A percentile compares a stretch with the other conserved stretches of the same genome.
phyloP scores from a whole-genome alignment of 106 monocot species.

The Triglochin maritima region DNA sequence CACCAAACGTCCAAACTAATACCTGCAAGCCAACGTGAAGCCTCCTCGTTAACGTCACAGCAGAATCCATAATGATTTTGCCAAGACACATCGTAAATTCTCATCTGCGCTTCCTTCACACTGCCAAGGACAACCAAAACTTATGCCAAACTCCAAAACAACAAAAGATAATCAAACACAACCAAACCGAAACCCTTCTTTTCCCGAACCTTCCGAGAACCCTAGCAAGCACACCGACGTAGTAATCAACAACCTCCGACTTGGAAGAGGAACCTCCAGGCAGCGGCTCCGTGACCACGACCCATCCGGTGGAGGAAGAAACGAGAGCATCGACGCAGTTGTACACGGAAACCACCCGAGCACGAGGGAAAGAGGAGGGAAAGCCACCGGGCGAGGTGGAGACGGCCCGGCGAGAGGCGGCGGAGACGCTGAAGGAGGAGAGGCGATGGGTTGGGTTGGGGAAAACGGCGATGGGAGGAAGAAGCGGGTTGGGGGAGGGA shows the following conservation, averaged over 20 bases:
- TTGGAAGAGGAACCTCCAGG: conserved; percentile 19
- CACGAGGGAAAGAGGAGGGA: background rate
- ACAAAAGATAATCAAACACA: background rate
- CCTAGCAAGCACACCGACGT: conserved; percentile 42
- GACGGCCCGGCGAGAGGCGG: background rate
- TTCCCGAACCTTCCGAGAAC: conserved; percentile 44
- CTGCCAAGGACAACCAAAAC: conserved; percentile 21
- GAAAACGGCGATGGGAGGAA: background rate
- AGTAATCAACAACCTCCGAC: conserved; percentile 53
- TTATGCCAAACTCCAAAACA: background rate
- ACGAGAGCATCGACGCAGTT: background rate
- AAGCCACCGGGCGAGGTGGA: background rate
- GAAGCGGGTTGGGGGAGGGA: background rate
- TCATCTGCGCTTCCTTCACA: conserved; percentile 70
- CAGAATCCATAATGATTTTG: conserved; percentile 40
- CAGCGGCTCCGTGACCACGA: conserved; percentile 38
- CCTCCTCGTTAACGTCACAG: conserved; percentile 67
- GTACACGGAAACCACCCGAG: background rate
- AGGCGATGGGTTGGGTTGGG: background rate
- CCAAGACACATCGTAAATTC: conserved; percentile 66
- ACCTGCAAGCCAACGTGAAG: conserved; percentile 44
- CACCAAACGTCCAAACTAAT: background rate
- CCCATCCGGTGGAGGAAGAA: conserved; percentile 17
- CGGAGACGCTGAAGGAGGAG: background rate
- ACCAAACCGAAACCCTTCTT: background rate